Percentiles rank a stretch among this genome's conserved stretches.
Evolutionary conservation across 2,329 filamentous ascomycete species (phyloP).

Genomic region (Fusarium bactridioides): DNA sequence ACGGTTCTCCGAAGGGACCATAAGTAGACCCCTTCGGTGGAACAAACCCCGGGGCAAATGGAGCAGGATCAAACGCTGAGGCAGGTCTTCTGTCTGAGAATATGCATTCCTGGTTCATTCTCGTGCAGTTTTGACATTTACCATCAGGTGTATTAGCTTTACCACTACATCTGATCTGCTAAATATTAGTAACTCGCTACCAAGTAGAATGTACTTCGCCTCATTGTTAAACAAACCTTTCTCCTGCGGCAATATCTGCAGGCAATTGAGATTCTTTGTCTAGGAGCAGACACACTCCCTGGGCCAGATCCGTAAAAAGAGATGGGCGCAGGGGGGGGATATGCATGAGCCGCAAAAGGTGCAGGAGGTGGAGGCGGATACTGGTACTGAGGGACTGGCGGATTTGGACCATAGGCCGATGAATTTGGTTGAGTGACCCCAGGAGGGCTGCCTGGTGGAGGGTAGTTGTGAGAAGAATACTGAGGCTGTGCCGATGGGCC

Average conservation of each 20-base stretch:
- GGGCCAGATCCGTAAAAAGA: rapidly evolving
- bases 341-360: background rate
- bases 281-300: background rate
- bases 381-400: rapidly evolving
- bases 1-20: rapidly evolving
- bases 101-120: background rate
- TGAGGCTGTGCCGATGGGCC: background rate
- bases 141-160: rapidly evolving
- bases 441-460: background rate
- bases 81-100: rapidly evolving
- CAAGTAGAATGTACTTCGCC: rapidly evolving
- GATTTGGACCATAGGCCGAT: rapidly evolving
- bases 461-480: background rate
- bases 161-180: background rate
- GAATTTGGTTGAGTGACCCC: rapidly evolving
- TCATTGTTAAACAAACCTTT: background rate
- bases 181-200: background rate
- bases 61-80: rapidly evolving
- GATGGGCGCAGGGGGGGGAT: rapidly evolving
- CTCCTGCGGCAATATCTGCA: background rate
- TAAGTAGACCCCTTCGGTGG: rapidly evolving
- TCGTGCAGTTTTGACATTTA: background rate
- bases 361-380: background rate
- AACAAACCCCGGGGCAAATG: rapidly evolving
- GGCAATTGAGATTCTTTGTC: background rate